These are phyloP conservation scores for Mytilinidion resinicola DNA, from an alignment of 495 filamentous ascomycete species.

Conservation along the genomic window DNA sequence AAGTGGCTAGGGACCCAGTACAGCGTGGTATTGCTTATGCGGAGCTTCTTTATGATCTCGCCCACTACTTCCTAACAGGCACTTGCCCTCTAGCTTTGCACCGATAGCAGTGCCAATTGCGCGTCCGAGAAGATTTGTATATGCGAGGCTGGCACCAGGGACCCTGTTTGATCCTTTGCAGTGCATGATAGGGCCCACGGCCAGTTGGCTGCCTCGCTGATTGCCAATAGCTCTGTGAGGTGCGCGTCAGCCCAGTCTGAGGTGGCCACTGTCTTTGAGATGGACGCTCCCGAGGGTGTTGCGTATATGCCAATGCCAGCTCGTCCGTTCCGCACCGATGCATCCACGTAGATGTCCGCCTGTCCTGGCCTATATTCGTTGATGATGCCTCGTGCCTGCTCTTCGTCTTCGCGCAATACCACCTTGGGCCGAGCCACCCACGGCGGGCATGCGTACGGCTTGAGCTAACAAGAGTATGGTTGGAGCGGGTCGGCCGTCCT, in stretches of 20 bases:
- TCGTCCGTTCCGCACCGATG: conserved; percentile 11
- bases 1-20: neutral
- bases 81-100: neutral
- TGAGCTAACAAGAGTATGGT: too few relatives aligned
- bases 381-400: conserved; percentile 7
- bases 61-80: neutral
- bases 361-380: conserved; percentile 14
- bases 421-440: conserved; percentile 14
- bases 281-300: conserved; percentile 1
- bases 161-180: neutral
- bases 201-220: conserved; percentile 17
- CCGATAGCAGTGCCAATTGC: neutral
- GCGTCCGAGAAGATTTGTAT: neutral
- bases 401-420: conserved; percentile 8
- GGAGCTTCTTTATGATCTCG: neutral
- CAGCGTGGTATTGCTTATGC: neutral
- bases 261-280: conserved; percentile 14
- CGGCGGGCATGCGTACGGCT: too few relatives aligned
- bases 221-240: conserved; percentile 14
- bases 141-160: neutral
- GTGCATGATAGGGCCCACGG: conserved; percentile 6
- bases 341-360: conserved; percentile 17
- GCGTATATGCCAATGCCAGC: conserved; percentile 7
- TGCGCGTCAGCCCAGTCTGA: conserved; percentile 13
- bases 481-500: too few relatives aligned